A percentile compares a stretch with the other conserved stretches of the same genome.
Evolutionary conservation across 2,329 filamentous ascomycete genomes (phyloP).

Genomic region (Talaromyces piceae): DNA sequence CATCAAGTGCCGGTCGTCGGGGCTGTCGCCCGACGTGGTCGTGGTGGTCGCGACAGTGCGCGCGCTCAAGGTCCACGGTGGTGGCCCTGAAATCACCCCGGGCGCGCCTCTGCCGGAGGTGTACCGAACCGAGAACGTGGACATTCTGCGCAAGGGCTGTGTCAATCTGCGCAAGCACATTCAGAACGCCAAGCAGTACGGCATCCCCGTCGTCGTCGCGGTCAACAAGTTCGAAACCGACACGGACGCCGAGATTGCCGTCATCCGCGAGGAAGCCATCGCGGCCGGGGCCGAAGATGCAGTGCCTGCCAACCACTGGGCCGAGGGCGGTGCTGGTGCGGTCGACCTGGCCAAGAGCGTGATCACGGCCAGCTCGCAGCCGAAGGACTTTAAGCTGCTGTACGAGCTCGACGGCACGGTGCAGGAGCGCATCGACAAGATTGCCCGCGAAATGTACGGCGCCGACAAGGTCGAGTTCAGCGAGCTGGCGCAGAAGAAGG

Average conservation of each 20-base stretch:
- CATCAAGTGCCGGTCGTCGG: conserved; percentile 96
- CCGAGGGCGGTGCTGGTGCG: conserved; percentile 84
- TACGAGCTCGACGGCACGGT: conserved; percentile 74
- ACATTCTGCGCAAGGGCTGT: conserved; percentile 81
- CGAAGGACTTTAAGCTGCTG: conserved; percentile 79
- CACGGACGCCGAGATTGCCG: conserved; percentile 81
- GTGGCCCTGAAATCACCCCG: conserved; percentile 85
- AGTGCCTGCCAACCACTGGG: conserved; percentile 93
- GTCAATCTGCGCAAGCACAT: conserved; percentile 96
- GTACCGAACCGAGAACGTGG: conserved; percentile 89
- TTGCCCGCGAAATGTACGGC: conserved; percentile 91
- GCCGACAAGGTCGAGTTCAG: conserved; percentile 85
- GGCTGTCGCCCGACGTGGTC: conserved; percentile 84
- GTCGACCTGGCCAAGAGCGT: conserved; percentile 82
- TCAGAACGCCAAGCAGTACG: conserved; percentile 77
- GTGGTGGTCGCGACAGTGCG: conserved; percentile 94
- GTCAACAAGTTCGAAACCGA: conserved; percentile 97
- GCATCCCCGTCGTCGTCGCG: conserved; percentile 88
- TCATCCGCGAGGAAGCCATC: conserved; percentile 83
- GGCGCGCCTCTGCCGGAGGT: conserved; percentile 78
- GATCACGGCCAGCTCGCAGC: conserved; percentile 71
- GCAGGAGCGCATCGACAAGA: conserved; percentile 82
- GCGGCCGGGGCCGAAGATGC: conserved; percentile 90
- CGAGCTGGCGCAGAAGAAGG: conserved; percentile 89
- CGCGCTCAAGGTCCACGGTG: conserved; percentile 93